Percentiles rank a stretch among this genome's conserved stretches.
phyloP scores from a whole-genome alignment of 2,329 filamentous ascomycete species.

The Zasmidium cellare region DNA sequence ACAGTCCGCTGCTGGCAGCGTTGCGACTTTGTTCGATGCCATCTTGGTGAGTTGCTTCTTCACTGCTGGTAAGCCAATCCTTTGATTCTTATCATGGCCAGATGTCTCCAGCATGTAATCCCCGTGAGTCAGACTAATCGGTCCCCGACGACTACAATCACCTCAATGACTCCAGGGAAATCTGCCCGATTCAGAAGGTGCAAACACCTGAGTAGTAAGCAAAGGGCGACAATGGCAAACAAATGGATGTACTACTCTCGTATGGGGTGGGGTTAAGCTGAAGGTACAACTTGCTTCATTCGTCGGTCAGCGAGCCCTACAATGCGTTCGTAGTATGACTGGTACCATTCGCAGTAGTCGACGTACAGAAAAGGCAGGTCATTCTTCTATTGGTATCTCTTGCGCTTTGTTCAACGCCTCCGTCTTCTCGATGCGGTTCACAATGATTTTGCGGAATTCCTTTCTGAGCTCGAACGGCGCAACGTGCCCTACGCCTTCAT shows the following conservation, averaged over 20 bases:
- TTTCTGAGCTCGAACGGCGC: conserved; percentile 68
- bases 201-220: background rate
- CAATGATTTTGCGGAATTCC: conserved; percentile 68
- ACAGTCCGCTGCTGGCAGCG: conserved; percentile 1
- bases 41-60: background rate
- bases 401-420: conserved; percentile 32
- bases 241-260: background rate
- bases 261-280: no score
- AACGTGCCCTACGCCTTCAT: conserved; percentile 75
- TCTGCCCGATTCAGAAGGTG: background rate
- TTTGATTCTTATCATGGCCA: background rate
- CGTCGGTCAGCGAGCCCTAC: background rate
- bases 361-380: background rate
- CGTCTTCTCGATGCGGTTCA: conserved; percentile 56
- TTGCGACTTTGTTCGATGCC: background rate
- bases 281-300: background rate
- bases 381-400: background rate
- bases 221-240: background rate
- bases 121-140: background rate
- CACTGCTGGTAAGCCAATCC: background rate
- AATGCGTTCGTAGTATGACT: background rate
- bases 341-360: background rate
- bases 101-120: background rate
- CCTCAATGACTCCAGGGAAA: background rate
- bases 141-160: background rate